These are phyloP conservation scores for Blechomonas ayalai DNA, from an alignment of 208 protist genomes.

Conservation along the genomic window DNA sequence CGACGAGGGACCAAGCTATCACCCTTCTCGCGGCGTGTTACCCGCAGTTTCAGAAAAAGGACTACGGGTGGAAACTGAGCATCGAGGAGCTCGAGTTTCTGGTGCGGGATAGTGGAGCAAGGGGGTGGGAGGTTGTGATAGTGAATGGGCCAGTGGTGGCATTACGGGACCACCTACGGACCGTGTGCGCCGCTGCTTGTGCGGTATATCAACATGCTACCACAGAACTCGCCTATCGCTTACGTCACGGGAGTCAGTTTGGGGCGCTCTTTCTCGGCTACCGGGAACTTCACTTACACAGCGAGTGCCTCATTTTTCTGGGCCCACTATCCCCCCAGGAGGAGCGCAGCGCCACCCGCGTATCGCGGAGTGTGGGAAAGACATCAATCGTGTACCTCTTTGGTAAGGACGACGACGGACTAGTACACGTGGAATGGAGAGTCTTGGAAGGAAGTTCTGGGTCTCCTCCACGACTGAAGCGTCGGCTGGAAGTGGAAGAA, in stretches of 20 bases:
- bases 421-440: too few relatives aligned
- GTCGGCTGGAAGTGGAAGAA: too few relatives aligned
- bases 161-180: conserved; percentile 8
- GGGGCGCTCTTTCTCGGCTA: conserved; percentile 68
- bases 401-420: too few relatives aligned
- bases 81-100: conserved; percentile 51
- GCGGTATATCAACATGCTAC: conserved; percentile 39
- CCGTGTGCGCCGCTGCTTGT: conserved; percentile 18
- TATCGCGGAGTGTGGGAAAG: conserved; percentile 57
- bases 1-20: too few relatives aligned
- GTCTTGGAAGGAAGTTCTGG: too few relatives aligned
- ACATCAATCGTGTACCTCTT: conserved; percentile 17
- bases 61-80: conserved; percentile 25
- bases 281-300: conserved; percentile 16
- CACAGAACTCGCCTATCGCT: conserved; percentile 14
- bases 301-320: conserved; percentile 43
- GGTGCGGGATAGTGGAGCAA: not conserved
- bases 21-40: conserved; percentile 10
- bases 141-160: not conserved
- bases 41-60: conserved; percentile 42
- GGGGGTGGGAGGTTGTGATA: not conserved
- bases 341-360: conserved; percentile 22
- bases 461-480: too few relatives aligned
- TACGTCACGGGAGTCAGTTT: conserved; percentile 62
- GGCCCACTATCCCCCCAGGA: conserved; percentile 36